Evolutionary conservation across 2,329 filamentous ascomycete species (phyloP), one percentile per base, ranked within the genome.

Genomic region (Blumeria hordei): DNA sequence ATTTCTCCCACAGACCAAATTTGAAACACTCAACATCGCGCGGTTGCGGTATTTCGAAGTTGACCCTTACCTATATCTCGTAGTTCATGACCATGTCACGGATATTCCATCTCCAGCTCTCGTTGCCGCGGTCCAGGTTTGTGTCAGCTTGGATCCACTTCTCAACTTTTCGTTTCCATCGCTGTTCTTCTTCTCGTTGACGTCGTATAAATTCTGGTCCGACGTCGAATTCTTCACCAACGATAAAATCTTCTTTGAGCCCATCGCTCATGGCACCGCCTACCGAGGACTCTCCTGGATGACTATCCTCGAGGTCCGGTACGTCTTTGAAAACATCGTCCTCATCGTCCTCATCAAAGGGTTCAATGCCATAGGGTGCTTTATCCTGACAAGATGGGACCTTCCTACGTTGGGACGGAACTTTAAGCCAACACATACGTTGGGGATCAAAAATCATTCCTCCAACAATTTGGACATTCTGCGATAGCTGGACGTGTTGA

Each of bases 361-460:
- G 83, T 56, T 85, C 77, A 57, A 81, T 78, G 0, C 74, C 74
- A 59, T 81, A 77, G 69, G 81, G 72, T 2, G 75, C 71, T 62
- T 81, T 78, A 45, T 72, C 70, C 9, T 69, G 66, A 16, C 77
- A 72, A 1, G 72, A 70, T 57, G 69, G 71, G 44, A 68, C 63
- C 53, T 71, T 71, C 66, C 34, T 57, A 49, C 43, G 56, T 54
- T 58, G 73, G 66, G 71, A 67, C 50, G 74, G 72, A 58, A 92
- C 72, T 67, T 94, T 95, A 56, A 96, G 75, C 92, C 92, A 98
- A 67, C 88, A 93, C 90, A 98, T 96, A 62, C 86, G 86, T 59
- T 87, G 82, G 3, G 92, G 92, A 65, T 98, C 92, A 66, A 96
- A 98, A 9, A 96, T 84, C 92, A 98, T 98, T 61, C 88, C 87